These are phyloP conservation scores for Saturnispora hagleri DNA, from an alignment of 805 yeast genomes.

Conservation along the genomic window DNA sequence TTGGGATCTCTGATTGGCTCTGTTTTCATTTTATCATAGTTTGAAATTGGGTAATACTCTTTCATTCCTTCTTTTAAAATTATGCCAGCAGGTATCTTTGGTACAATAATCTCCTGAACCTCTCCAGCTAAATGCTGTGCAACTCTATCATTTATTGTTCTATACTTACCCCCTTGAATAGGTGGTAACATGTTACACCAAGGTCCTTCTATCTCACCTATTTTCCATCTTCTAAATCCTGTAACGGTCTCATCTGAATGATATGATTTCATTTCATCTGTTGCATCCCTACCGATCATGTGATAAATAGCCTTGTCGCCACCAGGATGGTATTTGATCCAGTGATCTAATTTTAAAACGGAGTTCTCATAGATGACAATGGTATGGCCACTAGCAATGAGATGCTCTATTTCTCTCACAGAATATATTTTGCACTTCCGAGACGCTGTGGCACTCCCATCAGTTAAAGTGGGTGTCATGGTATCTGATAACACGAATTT, in stretches of 20 bases:
- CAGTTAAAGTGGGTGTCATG: not conserved
- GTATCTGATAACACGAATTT: not conserved
- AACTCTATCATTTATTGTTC: conserved; percentile 18
- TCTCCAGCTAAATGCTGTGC: conserved; percentile 30
- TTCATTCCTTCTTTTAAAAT: conserved; percentile 32
- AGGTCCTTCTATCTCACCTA: conserved; percentile 53
- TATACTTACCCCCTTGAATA: conserved; percentile 66
- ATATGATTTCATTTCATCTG: conserved; percentile 84
- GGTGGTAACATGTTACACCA: conserved; percentile 84
- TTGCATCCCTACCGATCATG: conserved; percentile 82
- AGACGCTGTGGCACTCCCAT: not conserved
- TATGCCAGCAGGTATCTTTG: conserved; percentile 43
- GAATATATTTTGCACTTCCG: conserved; percentile 21
- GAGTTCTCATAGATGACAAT: conserved; percentile 55
- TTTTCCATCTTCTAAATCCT: conserved; percentile 45
- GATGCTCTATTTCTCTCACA: conserved; percentile 41
- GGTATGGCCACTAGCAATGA: conserved; percentile 58
- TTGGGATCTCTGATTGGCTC: conserved; percentile 46
- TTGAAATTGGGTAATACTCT: conserved; percentile 28
- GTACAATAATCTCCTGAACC: conserved; percentile 34
- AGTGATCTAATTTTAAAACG: conserved; percentile 57
- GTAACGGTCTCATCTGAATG: conserved; percentile 52
- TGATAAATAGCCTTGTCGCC: conserved; percentile 80
- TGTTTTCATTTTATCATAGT: not conserved
- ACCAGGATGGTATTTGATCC: conserved; percentile 79